Evolutionary conservation across 257 asterid genomes (phyloP).

Genomic region (Ilex asprella): DNA sequence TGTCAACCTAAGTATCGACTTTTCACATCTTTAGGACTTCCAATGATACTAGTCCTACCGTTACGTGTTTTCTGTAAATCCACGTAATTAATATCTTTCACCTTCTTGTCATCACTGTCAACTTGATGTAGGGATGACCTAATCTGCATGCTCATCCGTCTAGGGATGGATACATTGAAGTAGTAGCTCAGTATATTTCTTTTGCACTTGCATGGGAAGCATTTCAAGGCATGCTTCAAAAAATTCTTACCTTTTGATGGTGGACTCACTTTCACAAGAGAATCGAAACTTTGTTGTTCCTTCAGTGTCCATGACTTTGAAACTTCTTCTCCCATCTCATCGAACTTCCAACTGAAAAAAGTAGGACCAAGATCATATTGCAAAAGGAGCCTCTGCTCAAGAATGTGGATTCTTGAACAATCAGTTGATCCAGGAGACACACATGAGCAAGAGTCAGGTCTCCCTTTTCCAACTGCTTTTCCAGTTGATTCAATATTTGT

Average conservation of each 20-base stretch:
- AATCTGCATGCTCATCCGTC: constrained; percentile 39
- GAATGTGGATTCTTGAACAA: constrained; percentile 45
- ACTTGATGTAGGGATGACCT: constrained; percentile 30
- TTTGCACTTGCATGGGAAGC: constrained; percentile 32
- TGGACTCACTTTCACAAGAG: constrained; percentile 35
- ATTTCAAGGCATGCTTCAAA: constrained; percentile 47
- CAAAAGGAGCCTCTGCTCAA: constrained; percentile 43
- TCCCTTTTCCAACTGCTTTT: constrained; percentile 52
- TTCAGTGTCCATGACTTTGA: constrained; percentile 47
- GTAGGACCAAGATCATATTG: constrained; percentile 52
- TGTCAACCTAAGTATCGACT: constrained; percentile 27
- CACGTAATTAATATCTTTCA: constrained; percentile 17
- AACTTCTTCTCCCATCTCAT: constrained; percentile 66
- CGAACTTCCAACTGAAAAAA: constrained; percentile 62
- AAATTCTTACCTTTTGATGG: constrained; percentile 36
- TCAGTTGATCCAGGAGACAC: constrained; percentile 28
- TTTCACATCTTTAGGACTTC: constrained; percentile 24
- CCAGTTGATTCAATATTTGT: constrained; percentile 10
- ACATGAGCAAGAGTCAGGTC: constrained; percentile 49
- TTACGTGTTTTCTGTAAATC: constrained; percentile 20
- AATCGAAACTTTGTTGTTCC: constrained; percentile 45
- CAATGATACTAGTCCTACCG: constrained; percentile 12
- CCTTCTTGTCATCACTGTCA: constrained; percentile 46
- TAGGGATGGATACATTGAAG: constrained; percentile 57
- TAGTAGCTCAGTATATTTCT: constrained; percentile 43